Base-by-base conservation (phyloP, 352 stramenopile genomes). In the Globisporangium heterothallicum region DNA sequence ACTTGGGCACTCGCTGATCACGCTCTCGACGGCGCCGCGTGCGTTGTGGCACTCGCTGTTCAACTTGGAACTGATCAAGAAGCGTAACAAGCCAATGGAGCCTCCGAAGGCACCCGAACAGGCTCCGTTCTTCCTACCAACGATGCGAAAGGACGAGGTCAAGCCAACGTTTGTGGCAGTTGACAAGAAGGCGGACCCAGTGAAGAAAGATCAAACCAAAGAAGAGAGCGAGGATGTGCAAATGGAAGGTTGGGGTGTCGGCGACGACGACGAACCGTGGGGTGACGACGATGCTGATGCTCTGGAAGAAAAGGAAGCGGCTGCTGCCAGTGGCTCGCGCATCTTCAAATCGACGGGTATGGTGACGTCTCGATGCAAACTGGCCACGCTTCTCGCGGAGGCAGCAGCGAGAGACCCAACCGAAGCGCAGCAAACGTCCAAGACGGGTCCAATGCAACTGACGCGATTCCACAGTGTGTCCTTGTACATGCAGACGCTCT, bases 101-200 rank as follows among this genome's bases (percentile, higher is more conserved):
- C 80, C 95, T 14, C 93, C 92, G 0, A 96, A 98, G 66, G 96
- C 96, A 13, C 93, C 93, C 4, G 90, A 95, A 42, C 80, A 91
- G 50, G 95, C 95, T 34, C 95, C 95, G 35, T 98, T 98, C 75
- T 98, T 98, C 65, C 74, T 98, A 30, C 92, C 96, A 61, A 97
- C 88, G 45, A 69, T 80, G 18, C 74, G 82, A 21, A 92, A 87
- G 56, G 78, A 92, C 55, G 74, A 83, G 18, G 79, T 90, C 4
- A 65, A 89, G 46, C 79, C 82, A 18, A 88, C 79, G 27, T 92
- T 92, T 57, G 78, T 89, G 14, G 62, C 76, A 6, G 44, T 86
- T 6, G 64, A 68, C 24, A 59, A 68, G 24, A 26, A 45, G 19
- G 43, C 12, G 4, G 42, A 58, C 4, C 7, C 35, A 18, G 32